Evolutionary conservation across 208 protist genomes (phyloP).

Genomic region (Entamoeba invadens): DNA sequence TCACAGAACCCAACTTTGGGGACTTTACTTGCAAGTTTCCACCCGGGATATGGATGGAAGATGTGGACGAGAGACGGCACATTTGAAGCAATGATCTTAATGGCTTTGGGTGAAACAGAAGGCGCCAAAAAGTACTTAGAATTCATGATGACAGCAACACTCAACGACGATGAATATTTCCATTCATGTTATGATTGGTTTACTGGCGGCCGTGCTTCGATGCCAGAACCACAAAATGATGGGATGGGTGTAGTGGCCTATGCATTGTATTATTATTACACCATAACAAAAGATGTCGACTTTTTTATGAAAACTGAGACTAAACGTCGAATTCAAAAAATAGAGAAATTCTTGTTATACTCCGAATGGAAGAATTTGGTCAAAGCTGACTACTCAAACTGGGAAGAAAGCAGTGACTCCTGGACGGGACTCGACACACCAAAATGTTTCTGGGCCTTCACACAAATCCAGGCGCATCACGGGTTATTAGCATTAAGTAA

Average conservation of each 20-base stretch:
- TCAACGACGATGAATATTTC: constrained; percentile 10
- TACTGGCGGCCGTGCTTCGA: constrained; percentile 2
- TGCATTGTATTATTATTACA: background rate
- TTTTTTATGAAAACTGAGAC: background rate
- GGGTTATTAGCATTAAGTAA: constrained; percentile 4
- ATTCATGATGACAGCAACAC: background rate
- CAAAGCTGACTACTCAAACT: constrained; percentile 31
- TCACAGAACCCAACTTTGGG: constrained; percentile 26
- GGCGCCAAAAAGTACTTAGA: constrained; percentile 1
- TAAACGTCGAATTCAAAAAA: background rate
- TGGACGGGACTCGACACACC: background rate
- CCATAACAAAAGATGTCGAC: background rate
- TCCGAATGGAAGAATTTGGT: background rate
- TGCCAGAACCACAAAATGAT: constrained; percentile 30
- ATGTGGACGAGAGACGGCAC: constrained; percentile 19
- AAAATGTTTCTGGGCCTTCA: constrained; percentile 20
- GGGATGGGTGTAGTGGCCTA: background rate
- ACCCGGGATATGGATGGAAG: constrained; percentile 29
- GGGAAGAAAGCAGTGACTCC: constrained; percentile 16
- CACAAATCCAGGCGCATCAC: constrained; percentile 9
- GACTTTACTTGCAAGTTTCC: constrained; percentile 17
- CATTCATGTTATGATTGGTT: constrained; percentile 22
- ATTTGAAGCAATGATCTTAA: constrained; percentile 22
- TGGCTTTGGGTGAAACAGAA: background rate
- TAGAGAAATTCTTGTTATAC: constrained; percentile 15